A percentile compares a stretch with the other conserved stretches of the same genome.
phyloP scores from a whole-genome alignment of 2,329 filamentous ascomycete species.

The Apiospora koreana region DNA sequence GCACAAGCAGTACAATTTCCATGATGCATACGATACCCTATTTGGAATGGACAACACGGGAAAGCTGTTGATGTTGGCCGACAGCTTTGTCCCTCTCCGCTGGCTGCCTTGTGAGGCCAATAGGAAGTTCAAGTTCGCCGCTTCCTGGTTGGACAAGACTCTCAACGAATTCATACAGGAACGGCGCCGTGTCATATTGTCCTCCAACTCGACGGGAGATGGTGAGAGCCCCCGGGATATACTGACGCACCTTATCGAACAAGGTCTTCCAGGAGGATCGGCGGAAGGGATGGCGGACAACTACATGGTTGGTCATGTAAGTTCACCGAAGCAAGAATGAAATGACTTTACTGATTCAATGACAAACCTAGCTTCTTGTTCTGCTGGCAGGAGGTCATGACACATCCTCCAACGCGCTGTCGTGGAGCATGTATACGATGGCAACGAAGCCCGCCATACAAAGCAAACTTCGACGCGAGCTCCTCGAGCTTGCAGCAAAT shows the following conservation, averaged over 20 bases:
- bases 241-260: conserved; percentile 18
- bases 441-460: conserved; percentile 18
- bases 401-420: conserved; percentile 19
- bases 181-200: neutral
- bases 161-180: conserved; percentile 12
- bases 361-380: conserved; percentile 14
- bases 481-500: neutral
- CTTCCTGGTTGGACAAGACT: conserved; percentile 16
- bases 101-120: conserved; percentile 22
- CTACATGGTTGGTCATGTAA: conserved; percentile 19
- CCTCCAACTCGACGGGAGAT: conserved; percentile 9
- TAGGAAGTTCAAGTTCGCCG: conserved; percentile 17
- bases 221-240: conserved; percentile 14
- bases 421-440: conserved; percentile 19
- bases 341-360: too few species aligned
- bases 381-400: conserved; percentile 21
- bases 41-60: conserved; percentile 13
- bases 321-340: too few species aligned
- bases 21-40: conserved; percentile 18
- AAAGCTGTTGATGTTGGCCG: conserved; percentile 16
- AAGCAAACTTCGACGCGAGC: conserved; percentile 17
- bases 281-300: conserved; percentile 20
- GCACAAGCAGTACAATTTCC: conserved; percentile 15
- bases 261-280: conserved; percentile 19
- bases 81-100: conserved; percentile 18